A percentile compares a stretch with the other conserved stretches of the same genome.
These are phyloP conservation scores for Arabidopsis arenosa DNA, from an alignment of 345 rosid species.

Conservation along the genomic window DNA sequence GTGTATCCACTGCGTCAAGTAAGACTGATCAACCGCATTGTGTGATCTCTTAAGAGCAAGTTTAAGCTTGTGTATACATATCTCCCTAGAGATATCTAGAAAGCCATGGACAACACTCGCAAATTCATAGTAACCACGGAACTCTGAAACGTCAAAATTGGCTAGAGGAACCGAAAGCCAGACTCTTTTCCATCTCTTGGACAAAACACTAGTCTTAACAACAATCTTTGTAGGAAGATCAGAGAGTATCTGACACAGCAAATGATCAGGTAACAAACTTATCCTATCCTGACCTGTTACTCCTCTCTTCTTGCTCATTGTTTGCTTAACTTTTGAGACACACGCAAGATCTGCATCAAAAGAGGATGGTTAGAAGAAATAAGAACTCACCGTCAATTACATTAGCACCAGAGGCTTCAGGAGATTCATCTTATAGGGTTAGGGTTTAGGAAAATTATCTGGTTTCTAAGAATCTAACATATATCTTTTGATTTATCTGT, in stretches of 20 bases:
- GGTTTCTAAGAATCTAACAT: too few relatives aligned
- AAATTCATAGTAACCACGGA: neutral
- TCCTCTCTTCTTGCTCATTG: neutral
- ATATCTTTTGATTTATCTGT: too few relatives aligned
- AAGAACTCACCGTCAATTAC: too few relatives aligned
- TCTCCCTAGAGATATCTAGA: neutral
- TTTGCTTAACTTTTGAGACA: neutral
- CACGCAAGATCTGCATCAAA: neutral
- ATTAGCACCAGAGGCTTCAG: too few relatives aligned
- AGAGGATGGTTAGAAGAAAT: too few relatives aligned
- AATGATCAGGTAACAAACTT: neutral
- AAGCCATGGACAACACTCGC: neutral
- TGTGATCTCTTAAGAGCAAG: neutral
- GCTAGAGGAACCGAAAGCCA: neutral
- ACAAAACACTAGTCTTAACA: slow-evolving; percentile 4
- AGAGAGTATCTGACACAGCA: neutral
- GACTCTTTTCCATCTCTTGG: slow-evolving; percentile 1
- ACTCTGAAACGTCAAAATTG: neutral
- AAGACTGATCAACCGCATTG: neutral
- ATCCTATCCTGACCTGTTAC: neutral
- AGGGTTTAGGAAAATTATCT: too few relatives aligned
- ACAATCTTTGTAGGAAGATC: neutral
- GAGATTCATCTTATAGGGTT: too few relatives aligned
- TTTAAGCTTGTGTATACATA: neutral
- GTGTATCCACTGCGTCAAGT: neutral